phyloP scores from a whole-genome alignment of 495 filamentous ascomycete genomes.

The Penicillium ochrochloron region DNA sequence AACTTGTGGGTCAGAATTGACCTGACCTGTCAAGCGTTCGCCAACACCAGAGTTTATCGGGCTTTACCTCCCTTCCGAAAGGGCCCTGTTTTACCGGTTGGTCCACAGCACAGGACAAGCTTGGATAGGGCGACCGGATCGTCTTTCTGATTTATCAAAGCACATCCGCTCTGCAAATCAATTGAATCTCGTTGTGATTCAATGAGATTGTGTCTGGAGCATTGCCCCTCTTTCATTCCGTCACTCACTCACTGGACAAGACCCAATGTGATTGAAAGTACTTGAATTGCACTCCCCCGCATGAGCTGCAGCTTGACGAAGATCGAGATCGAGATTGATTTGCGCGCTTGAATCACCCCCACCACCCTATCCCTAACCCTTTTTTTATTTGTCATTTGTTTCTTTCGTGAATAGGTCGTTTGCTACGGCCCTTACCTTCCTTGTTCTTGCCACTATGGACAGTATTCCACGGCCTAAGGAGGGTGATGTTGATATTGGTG shows the following conservation, averaged over 20 bases:
- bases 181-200: not conserved
- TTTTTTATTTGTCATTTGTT: not conserved
- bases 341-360: not conserved
- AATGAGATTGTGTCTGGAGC: not conserved
- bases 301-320: conserved; percentile 9
- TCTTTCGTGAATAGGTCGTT: not conserved
- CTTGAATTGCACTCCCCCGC: conserved; percentile 20
- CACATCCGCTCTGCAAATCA: conserved; percentile 5
- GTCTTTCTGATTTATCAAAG: conserved; percentile 6
- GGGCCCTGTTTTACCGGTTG: not conserved
- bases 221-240: not conserved
- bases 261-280: conserved; percentile 13
- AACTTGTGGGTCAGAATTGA: conserved; percentile 6
- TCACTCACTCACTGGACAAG: not conserved
- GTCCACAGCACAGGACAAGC: conserved; percentile 1
- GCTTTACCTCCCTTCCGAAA: conserved; percentile 5
- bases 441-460: conserved; percentile 25
- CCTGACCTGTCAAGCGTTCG: conserved; percentile 27
- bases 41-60: conserved; percentile 5
- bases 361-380: not conserved
- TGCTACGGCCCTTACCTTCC: conserved; percentile 9
- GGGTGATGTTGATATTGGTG: conserved; percentile 40
- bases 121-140: conserved; percentile 13
- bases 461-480: conserved; percentile 33
- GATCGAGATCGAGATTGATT: conserved; percentile 5